phyloP scores from a whole-genome alignment of 805 yeast genomes.

The Candida chauliodis region DNA sequence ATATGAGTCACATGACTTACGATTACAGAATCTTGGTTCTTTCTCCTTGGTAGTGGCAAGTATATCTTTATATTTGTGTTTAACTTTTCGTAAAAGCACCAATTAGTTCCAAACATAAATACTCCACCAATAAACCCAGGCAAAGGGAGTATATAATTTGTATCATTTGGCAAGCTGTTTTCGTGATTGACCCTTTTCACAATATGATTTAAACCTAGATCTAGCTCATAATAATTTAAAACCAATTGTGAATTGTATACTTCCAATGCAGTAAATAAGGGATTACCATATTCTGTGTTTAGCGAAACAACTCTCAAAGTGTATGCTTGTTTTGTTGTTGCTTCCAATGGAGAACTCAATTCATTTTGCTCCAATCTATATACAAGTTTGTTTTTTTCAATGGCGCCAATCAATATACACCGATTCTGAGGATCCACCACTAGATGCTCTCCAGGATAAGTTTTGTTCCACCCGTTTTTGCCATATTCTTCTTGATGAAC shows the following conservation, averaged over 20 bases:
- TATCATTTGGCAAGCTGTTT: constrained; percentile 17
- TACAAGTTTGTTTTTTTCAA: constrained; percentile 72
- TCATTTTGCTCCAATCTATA: constrained; percentile 46
- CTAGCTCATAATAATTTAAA: constrained; percentile 74
- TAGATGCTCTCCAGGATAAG: constrained; percentile 71
- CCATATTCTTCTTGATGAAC: constrained; percentile 61
- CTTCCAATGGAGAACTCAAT: constrained; percentile 74
- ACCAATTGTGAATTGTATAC: constrained; percentile 34
- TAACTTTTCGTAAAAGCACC: constrained; percentile 48
- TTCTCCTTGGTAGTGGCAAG: constrained; percentile 57
- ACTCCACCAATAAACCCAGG: constrained; percentile 70
- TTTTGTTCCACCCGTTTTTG: constrained; percentile 71
- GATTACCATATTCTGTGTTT: constrained; percentile 80
- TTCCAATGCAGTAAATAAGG: constrained; percentile 80
- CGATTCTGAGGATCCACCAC: constrained; percentile 70
- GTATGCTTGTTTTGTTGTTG: constrained; percentile 46
- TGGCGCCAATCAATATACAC: constrained; percentile 64
- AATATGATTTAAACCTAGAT: constrained; percentile 79
- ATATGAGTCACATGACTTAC: constrained; percentile 62
- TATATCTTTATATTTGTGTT: constrained; percentile 16
- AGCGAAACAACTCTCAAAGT: constrained; percentile 56
- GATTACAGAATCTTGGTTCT: constrained; percentile 29
- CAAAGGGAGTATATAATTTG: constrained; percentile 57
- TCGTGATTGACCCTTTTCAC: constrained; percentile 35
- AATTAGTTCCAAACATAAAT: constrained; percentile 57